Conservation (phyloP, 148 eudicot genomes). For the Beta vulgaris region DNA sequence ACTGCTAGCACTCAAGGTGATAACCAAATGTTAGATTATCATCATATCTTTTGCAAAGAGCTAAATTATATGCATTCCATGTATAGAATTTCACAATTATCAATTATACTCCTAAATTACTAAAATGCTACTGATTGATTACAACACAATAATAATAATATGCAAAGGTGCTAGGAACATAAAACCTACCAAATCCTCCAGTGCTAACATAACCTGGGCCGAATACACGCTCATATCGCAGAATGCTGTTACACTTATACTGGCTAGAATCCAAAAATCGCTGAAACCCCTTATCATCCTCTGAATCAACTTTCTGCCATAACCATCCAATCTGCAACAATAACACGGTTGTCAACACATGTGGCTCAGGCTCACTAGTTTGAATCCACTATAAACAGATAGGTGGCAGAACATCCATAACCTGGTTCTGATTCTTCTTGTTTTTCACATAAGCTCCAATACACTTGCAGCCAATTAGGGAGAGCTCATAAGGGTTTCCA, state of each 20-base stretch:
- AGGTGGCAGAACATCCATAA: conserved; percentile 20
- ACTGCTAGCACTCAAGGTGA: neutral
- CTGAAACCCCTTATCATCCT: conserved; percentile 83
- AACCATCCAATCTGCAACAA: conserved; percentile 85
- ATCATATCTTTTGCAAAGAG: neutral
- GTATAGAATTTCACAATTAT: neutral
- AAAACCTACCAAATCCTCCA: conserved; percentile 78
- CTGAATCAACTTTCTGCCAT: conserved; percentile 86
- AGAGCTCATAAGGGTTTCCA: conserved; percentile 79
- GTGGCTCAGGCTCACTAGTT: neutral
- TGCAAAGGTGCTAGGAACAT: neutral
- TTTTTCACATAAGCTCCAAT: conserved; percentile 95
- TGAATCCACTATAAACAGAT: neutral
- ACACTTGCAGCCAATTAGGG: conserved; percentile 84
- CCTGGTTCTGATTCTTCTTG: conserved; percentile 99
- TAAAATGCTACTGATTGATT: neutral
- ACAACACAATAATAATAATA: neutral
- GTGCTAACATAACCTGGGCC: conserved; percentile 97
- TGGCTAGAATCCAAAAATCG: conserved; percentile 87
- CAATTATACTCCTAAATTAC: neutral
- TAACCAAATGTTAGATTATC: neutral
- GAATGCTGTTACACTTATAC: conserved; percentile 79
- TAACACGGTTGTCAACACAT: conserved; percentile 12
- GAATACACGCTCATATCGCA: conserved; percentile 90
- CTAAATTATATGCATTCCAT: neutral